A percentile compares a stretch with the other conserved stretches of the same genome.
These are phyloP conservation scores for Zarea fungicola DNA, from an alignment of 2,329 filamentous ascomycete genomes.

Conservation along the genomic window DNA sequence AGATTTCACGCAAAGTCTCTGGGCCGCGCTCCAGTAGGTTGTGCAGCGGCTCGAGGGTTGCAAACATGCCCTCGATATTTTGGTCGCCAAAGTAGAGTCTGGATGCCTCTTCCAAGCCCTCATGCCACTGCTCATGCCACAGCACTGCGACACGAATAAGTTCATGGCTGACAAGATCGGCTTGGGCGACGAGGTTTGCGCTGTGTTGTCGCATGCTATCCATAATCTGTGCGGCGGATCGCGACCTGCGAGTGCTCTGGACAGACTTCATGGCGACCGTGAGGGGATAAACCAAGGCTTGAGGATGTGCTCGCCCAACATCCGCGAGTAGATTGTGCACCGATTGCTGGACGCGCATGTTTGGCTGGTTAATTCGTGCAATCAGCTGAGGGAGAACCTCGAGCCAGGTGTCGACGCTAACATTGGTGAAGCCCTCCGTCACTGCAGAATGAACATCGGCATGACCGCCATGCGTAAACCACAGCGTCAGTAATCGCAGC, in stretches of 20 bases:
- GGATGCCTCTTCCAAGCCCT: constrained; percentile 93
- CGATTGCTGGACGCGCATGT: constrained; percentile 77
- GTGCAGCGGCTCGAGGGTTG: constrained; percentile 82
- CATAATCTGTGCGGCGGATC: constrained; percentile 91
- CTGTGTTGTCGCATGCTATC: constrained; percentile 97
- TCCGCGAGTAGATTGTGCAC: constrained; percentile 91
- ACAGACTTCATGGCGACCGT: constrained; percentile 96
- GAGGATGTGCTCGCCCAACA: constrained; percentile 89
- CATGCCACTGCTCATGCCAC: constrained; percentile 99
- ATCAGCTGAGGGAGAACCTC: constrained; percentile 98
- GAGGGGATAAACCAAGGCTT: constrained; percentile 92
- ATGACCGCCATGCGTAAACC: constrained; percentile 91
- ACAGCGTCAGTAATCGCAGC: constrained; percentile 83
- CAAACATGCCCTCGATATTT: constrained; percentile 97
- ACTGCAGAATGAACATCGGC: constrained; percentile 84
- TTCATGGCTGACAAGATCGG: constrained; percentile 90
- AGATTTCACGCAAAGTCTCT: constrained; percentile 90
- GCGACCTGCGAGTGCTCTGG: constrained; percentile 74
- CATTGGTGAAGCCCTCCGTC: constrained; percentile 81
- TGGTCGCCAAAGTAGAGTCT: constrained; percentile 95
- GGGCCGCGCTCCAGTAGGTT: constrained; percentile 86
- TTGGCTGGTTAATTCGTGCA: constrained; percentile 94
- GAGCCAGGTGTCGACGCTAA: constrained; percentile 97
- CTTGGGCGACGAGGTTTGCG: constrained; percentile 86
- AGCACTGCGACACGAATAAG: constrained; percentile 93